Conservation (phyloP, 2,329 filamentous ascomycete genomes). For the Monosporascus sp. region DNA sequence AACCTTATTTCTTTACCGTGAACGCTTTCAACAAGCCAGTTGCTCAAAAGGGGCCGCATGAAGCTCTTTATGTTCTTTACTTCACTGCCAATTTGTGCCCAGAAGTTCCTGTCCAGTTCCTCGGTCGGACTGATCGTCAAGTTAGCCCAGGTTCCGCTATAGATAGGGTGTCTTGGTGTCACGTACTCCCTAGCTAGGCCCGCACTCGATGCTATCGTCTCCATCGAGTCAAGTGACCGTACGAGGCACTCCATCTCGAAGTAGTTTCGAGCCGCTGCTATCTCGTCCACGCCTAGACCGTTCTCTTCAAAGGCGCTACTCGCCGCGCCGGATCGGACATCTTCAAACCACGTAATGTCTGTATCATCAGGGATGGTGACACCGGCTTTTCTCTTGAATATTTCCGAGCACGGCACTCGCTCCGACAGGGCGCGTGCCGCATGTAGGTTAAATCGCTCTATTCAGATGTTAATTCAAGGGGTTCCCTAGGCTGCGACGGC, state of each 20-base stretch:
- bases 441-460: slow-evolving; percentile 47
- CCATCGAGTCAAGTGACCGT: slow-evolving; percentile 60
- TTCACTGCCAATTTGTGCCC: slow-evolving; percentile 47
- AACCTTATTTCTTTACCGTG: slow-evolving; percentile 42
- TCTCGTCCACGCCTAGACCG: slow-evolving; percentile 34
- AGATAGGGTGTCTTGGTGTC: background rate
- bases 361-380: slow-evolving; percentile 28
- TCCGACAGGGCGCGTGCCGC: slow-evolving; percentile 51
- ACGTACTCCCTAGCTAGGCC: slow-evolving; percentile 49
- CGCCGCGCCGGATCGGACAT: slow-evolving; percentile 17
- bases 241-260: slow-evolving; percentile 66
- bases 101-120: slow-evolving; percentile 40
- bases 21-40: slow-evolving; percentile 55
- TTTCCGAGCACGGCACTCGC: slow-evolving; percentile 44
- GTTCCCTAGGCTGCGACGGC: background rate
- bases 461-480: slow-evolving; percentile 4
- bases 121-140: slow-evolving; percentile 24
- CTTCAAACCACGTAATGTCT: slow-evolving; percentile 27
- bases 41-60: slow-evolving; percentile 58
- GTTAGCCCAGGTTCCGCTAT: slow-evolving; percentile 21
- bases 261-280: slow-evolving; percentile 55
- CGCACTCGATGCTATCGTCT: slow-evolving; percentile 57
- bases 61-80: slow-evolving; percentile 50
- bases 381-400: slow-evolving; percentile 36
- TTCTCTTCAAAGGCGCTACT: slow-evolving; percentile 26